Percentiles rank a stretch among this genome's conserved stretches.
Evolutionary conservation across 139 green algal genomes (phyloP).

Genomic region (Coelastrella sp.): DNA sequence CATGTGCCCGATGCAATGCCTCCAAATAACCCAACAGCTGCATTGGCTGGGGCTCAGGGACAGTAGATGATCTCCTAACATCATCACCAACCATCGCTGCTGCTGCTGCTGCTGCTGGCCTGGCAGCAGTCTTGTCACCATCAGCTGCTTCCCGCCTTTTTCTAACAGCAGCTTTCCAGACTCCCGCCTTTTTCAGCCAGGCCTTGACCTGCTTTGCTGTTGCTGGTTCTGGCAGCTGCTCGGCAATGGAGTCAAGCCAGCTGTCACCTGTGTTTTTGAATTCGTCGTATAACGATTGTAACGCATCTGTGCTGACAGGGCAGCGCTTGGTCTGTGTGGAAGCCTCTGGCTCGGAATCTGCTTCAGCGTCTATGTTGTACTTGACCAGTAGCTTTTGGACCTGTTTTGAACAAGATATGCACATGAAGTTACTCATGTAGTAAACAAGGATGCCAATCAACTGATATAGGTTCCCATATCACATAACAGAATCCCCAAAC

Average conservation of each 20-base stretch:
- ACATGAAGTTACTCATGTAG: not conserved
- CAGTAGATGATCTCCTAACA: not conserved
- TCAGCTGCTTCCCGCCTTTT: not conserved
- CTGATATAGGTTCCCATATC: not conserved
- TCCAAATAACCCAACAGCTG: slow-evolving; percentile 52
- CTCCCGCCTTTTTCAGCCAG: slow-evolving; percentile 30
- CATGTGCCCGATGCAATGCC: slow-evolving; percentile 48
- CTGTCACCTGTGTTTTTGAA: not conserved
- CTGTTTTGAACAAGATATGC: not conserved
- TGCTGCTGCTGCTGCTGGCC: slow-evolving; percentile 38
- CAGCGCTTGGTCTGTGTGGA: not conserved
- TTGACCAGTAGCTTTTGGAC: slow-evolving; percentile 45
- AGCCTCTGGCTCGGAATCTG: not conserved
- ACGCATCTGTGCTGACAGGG: slow-evolving; percentile 36
- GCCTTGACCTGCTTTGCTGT: slow-evolving; percentile 47
- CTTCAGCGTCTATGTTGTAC: not conserved
- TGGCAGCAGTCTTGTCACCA: not conserved
- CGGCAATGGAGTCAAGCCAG: slow-evolving; percentile 61
- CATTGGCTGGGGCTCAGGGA: slow-evolving; percentile 49
- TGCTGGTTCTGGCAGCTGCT: slow-evolving; percentile 50
- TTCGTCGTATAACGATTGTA: slow-evolving; percentile 42
- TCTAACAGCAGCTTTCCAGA: not conserved
- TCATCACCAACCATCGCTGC: slow-evolving; percentile 1
- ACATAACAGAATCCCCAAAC: too few relatives aligned
- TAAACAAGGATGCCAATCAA: not conserved